A percentile compares a stretch with the other conserved stretches of the same genome.
Conservation (phyloP, 2,329 filamentous ascomycete genomes). For the Westerdykella aurantiaca region DNA sequence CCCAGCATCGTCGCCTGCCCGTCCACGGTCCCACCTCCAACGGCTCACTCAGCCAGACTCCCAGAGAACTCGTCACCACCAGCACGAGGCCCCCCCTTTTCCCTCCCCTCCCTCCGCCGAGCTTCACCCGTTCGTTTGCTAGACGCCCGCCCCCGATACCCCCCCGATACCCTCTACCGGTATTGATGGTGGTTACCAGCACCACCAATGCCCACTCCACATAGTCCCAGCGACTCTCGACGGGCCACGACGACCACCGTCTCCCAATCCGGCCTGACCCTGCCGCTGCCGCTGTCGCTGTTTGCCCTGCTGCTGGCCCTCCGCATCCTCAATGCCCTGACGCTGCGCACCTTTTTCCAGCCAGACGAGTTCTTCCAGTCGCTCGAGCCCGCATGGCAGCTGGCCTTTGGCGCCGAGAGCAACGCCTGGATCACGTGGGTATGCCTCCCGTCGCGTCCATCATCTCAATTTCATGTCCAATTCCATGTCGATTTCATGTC, state of each 20-base stretch:
- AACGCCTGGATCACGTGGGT: conserved; percentile 97
- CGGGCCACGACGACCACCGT: conserved; percentile 23
- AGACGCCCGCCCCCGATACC: no score
- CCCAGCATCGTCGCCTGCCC: no score
- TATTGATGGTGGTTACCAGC: conserved; percentile 7
- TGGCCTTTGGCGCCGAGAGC: conserved; percentile 70
- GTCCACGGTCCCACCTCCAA: not conserved
- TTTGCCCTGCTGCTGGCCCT: conserved; percentile 53
- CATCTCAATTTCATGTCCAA: not conserved
- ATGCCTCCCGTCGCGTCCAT: conserved; percentile 26
- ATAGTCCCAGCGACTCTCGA: conserved; percentile 19
- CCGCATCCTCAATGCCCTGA: conserved; percentile 73
- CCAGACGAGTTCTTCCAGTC: conserved; percentile 97
- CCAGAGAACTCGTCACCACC: no score
- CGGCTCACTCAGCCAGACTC: no score
- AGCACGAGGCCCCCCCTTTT: no score
- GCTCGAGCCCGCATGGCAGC: conserved; percentile 86
- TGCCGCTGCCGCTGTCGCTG: conserved; percentile 17
- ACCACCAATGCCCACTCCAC: conserved; percentile 16
- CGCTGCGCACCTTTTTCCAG: conserved; percentile 86
- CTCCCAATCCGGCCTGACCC: conserved; percentile 10
- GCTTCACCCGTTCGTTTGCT: no score
- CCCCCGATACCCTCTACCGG: not conserved
- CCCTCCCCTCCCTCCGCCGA: no score
- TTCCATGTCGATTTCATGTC: conserved; percentile 2